phyloP scores from a whole-genome alignment of 2,329 filamentous ascomycete species.

The Colletotrichum sp. region DNA sequence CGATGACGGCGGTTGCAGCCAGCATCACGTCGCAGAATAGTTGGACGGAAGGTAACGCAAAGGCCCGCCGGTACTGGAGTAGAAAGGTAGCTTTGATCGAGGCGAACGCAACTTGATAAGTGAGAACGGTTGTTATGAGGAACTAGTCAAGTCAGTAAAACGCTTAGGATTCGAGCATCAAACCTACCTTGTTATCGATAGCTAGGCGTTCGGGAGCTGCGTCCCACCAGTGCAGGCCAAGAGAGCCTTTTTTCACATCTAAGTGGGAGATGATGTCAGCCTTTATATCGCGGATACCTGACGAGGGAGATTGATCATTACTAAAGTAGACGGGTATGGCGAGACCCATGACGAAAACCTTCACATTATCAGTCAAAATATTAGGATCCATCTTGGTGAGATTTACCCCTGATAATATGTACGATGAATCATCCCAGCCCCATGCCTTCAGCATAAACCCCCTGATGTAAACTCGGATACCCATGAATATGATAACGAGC shows the following conservation, averaged over 20 bases:
- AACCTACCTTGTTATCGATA: background rate
- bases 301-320: rapidly evolving
- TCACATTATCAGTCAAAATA: background rate
- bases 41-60: conserved; percentile 6
- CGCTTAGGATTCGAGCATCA: rapidly evolving
- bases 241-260: background rate
- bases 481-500: background rate
- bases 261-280: background rate
- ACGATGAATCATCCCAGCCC: conserved; percentile 27
- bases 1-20: background rate
- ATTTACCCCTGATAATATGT: background rate
- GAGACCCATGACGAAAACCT: background rate
- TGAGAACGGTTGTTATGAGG: conserved; percentile 24
- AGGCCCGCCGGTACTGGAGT: conserved; percentile 39
- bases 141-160: background rate
- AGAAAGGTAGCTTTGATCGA: conserved; percentile 39
- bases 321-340: background rate
- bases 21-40: conserved; percentile 2
- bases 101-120: conserved; percentile 31
- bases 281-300: background rate
- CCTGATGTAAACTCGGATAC: conserved; percentile 22
- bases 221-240: background rate
- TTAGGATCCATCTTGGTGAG: rapidly evolving
- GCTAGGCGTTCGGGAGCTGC: background rate
- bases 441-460: conserved; percentile 26